These are phyloP conservation scores for Thelonectria rubi DNA, from an alignment of 2,329 filamentous ascomycete species.

Conservation along the genomic window DNA sequence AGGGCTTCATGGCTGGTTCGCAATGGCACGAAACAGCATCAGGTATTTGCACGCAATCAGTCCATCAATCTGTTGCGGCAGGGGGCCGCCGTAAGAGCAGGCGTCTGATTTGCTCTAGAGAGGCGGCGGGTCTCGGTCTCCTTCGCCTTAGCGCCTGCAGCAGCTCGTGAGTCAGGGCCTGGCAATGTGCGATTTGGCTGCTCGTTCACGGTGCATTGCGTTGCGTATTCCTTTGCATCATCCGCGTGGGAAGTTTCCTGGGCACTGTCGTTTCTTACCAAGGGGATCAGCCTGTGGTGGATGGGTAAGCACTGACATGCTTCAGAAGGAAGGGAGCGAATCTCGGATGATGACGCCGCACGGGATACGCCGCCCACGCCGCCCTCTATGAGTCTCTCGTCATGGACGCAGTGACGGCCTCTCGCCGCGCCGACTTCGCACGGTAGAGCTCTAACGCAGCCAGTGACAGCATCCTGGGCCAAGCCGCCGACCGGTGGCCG, in stretches of 20 bases:
- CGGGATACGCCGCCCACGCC: slow-evolving; percentile 19
- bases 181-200: slow-evolving; percentile 26
- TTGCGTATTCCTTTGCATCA: slow-evolving; percentile 9
- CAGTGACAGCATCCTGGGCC: slow-evolving; percentile 1
- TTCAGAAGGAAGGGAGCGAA: not conserved
- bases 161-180: slow-evolving; percentile 26
- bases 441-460: not conserved
- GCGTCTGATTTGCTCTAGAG: slow-evolving; percentile 36
- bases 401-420: too few species aligned
- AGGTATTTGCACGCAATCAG: slow-evolving; percentile 39
- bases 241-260: slow-evolving; percentile 1
- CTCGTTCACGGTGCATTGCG: slow-evolving; percentile 18
- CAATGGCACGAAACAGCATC: slow-evolving; percentile 36
- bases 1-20: slow-evolving; percentile 21
- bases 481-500: slow-evolving; percentile 2
- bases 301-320: slow-evolving; percentile 14
- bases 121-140: slow-evolving; percentile 36
- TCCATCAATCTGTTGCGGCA: slow-evolving; percentile 40
- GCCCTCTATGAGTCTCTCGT: too few species aligned
- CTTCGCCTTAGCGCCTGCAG: slow-evolving; percentile 35
- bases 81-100: slow-evolving; percentile 23
- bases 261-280: not conserved
- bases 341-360: slow-evolving; percentile 21
- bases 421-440: not conserved
- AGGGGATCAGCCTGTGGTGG: slow-evolving; percentile 15